Conservation (phyloP, 768 basidiomycete genomes). For the Russula sp. region DNA sequence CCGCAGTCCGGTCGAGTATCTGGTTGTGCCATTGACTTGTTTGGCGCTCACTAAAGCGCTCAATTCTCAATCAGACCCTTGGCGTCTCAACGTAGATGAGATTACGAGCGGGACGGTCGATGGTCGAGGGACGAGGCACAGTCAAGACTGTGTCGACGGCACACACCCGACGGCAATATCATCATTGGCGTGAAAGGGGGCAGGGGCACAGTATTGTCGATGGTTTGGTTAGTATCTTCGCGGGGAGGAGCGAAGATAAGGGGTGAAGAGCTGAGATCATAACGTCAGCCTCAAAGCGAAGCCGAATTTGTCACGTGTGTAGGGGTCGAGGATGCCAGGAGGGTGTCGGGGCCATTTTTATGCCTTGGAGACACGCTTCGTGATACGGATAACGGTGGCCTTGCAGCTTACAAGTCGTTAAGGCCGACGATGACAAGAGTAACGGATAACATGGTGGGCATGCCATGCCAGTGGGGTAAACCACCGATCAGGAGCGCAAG, state of each 20-base stretch:
- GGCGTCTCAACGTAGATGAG: too few relatives aligned
- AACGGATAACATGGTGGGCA: slow-evolving; percentile 98
- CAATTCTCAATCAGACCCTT: neutral
- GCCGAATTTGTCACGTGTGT: slow-evolving; percentile 85
- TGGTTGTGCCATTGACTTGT: too few relatives aligned
- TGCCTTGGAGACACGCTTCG: slow-evolving; percentile 97
- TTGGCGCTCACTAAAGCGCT: neutral
- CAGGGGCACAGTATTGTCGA: slow-evolving; percentile 82
- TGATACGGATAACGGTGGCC: slow-evolving; percentile 99
- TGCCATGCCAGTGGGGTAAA: slow-evolving; percentile 99
- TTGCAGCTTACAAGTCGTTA: slow-evolving; percentile 98
- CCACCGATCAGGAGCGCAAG: slow-evolving; percentile 98
- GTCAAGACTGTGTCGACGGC: too few relatives aligned
- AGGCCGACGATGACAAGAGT: slow-evolving; percentile 96
- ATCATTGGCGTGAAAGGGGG: too few relatives aligned
- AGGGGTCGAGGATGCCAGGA: slow-evolving; percentile 92
- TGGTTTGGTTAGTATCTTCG: slow-evolving; percentile 97
- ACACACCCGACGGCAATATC: too few relatives aligned
- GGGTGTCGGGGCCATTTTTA: slow-evolving; percentile 94
- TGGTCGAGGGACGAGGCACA: too few relatives aligned
- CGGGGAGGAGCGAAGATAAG: slow-evolving; percentile 94
- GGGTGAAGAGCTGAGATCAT: slow-evolving; percentile 95
- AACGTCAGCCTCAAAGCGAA: slow-evolving; percentile 64
- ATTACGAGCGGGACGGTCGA: too few relatives aligned
- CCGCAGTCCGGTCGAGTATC: too few relatives aligned